These are phyloP conservation scores for Lecanosticta acicola DNA, from an alignment of 2,329 filamentous ascomycete genomes.

Conservation along the genomic window DNA sequence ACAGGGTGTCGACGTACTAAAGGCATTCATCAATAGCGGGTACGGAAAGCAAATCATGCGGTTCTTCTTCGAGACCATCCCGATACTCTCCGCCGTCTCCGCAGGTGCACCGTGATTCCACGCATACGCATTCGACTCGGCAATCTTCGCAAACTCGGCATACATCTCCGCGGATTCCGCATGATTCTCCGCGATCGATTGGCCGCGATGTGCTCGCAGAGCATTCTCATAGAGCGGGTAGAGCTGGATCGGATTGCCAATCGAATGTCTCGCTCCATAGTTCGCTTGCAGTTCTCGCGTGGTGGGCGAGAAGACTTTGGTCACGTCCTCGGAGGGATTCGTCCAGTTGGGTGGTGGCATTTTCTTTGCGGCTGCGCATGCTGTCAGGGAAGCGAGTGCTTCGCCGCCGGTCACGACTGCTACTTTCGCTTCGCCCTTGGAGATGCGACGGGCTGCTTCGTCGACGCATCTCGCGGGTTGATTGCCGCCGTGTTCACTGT, in stretches of 20 bases:
- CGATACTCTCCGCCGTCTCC: slow-evolving; percentile 49
- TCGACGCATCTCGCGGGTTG: slow-evolving; percentile 59
- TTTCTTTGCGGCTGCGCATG: slow-evolving; percentile 48
- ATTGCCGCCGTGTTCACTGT: slow-evolving; percentile 59
- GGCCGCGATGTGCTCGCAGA: slow-evolving; percentile 52
- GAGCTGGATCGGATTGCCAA: slow-evolving; percentile 60
- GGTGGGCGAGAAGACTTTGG: slow-evolving; percentile 48
- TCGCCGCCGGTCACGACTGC: slow-evolving; percentile 60
- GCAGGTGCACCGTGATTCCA: slow-evolving; percentile 52
- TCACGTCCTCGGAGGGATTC: slow-evolving; percentile 41
- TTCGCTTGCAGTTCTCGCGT: slow-evolving; percentile 41
- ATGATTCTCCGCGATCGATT: slow-evolving; percentile 52
- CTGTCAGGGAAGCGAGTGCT: slow-evolving; percentile 54
- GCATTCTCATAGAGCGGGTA: slow-evolving; percentile 64
- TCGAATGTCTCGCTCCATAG: slow-evolving; percentile 51
- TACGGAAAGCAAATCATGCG: slow-evolving; percentile 66
- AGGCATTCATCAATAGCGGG: slow-evolving; percentile 65
- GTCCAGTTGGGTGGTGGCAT: slow-evolving; percentile 59
- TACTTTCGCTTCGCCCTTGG: slow-evolving; percentile 49
- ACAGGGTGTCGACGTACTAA: slow-evolving; percentile 47
- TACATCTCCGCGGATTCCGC: slow-evolving; percentile 57
- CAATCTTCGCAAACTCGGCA: slow-evolving; percentile 54
- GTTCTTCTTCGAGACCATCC: slow-evolving; percentile 51
- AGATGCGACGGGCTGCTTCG: slow-evolving; percentile 55
- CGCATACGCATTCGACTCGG: slow-evolving; percentile 48